Base-by-base conservation (phyloP, 1,139 yeast genomes). In the Yamadazyma blattariae region DNA sequence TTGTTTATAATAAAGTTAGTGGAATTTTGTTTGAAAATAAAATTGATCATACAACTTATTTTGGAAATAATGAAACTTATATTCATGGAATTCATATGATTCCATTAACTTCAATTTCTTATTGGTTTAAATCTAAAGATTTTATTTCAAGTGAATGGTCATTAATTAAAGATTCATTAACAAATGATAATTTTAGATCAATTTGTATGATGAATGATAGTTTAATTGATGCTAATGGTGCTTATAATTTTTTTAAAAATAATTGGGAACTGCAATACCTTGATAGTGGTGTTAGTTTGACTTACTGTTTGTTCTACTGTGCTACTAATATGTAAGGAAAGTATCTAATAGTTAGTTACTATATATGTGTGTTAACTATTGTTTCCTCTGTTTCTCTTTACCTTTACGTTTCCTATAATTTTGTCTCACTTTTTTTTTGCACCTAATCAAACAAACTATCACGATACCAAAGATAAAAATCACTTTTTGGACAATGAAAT, bases 81-180 rank as follows among this genome's bases (percentile, higher is more conserved):
- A 87, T 89, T 37, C 96, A 89, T 53, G 96, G 96, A 53, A 89
- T 90, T 41, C 97, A 90, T 55, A 90, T 90, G 81, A 70, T 90
- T 18, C 59, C 97, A 14, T 66, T 85, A 23, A 87, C 95, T 0
- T 90, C 96, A 0, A 17, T 84, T n/a, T 83, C 95, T 10, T 79
- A 90, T 0, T 79, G 73, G 44, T 71, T 87, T 29, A 74, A 97
- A 54, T 63, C 69, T 5, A 77, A 88, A 2, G 58, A 66, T 1
- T 90, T 79, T 59, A 95, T 82, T 11, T 51, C 67, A 44, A 78
- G 87, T 57, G 97, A 90, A 62, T 90, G 96, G 96, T 44, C 68
- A n/a, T 65, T 67, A 38, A 61, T 66, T 46, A 42, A 42, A 17
- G 36, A 36, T 11, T 35, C 44, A 5, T 31, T 42, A 6, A 35